These are phyloP conservation scores for Phyllosticta citribraziliensis DNA, from an alignment of 2,329 filamentous ascomycete species.

Conservation along the genomic window DNA sequence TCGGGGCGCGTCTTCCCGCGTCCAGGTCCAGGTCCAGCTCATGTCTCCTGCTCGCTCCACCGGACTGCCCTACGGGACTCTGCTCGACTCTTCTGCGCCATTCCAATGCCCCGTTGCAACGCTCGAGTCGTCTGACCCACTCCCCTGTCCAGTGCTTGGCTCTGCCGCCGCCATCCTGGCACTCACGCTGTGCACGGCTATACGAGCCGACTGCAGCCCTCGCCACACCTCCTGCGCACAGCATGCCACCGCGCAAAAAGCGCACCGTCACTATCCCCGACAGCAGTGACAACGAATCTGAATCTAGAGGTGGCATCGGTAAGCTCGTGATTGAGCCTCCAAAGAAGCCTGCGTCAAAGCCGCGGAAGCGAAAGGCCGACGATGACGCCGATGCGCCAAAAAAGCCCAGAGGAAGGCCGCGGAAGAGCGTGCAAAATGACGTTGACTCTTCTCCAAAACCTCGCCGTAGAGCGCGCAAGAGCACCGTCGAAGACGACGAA, in stretches of 20 bases:
- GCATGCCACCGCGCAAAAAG: slow-evolving; percentile 8
- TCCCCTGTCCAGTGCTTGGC: not conserved
- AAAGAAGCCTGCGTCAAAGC: not conserved
- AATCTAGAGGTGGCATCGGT: not conserved
- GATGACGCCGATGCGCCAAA: not conserved
- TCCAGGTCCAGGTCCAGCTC: not conserved
- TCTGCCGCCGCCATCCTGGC: not conserved
- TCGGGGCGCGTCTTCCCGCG: not conserved
- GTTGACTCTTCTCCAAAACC: not conserved
- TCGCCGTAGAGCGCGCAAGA: not conserved
- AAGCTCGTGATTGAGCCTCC: not conserved
- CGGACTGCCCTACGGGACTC: not conserved
- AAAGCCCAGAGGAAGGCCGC: slow-evolving; percentile 6
- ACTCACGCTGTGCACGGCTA: not conserved
- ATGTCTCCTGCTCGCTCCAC: too few relatives aligned
- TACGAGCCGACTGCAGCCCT: not conserved
- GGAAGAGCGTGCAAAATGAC: not conserved
- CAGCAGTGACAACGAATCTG: slow-evolving; percentile 4
- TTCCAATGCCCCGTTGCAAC: not conserved
- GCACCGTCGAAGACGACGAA: not conserved
- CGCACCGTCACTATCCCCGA: slow-evolving; percentile 2
- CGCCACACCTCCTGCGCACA: not conserved
- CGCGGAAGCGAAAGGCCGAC: not conserved
- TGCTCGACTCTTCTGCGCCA: not conserved
- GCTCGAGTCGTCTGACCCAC: not conserved